phyloP scores from a whole-genome alignment of 306 rosid species.

The Mimosa pudica region DNA sequence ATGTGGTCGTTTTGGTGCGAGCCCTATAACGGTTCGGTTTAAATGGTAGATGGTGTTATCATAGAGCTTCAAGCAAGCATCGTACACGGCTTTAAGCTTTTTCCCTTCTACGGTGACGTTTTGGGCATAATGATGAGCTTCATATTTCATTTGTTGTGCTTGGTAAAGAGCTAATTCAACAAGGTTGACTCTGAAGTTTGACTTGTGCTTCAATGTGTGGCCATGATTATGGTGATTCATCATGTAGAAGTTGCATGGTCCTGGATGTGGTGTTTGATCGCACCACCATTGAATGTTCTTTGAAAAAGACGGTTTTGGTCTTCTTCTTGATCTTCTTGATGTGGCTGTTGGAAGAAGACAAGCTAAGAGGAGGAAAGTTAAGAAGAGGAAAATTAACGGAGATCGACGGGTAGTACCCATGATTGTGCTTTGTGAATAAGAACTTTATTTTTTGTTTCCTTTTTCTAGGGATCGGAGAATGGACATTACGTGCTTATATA shows the following conservation, averaged over 20 bases:
- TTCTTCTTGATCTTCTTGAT: slow-evolving; percentile 38
- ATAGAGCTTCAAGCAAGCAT: slow-evolving; percentile 68
- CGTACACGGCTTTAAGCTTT: slow-evolving; percentile 48
- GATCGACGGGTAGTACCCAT: slow-evolving; percentile 31
- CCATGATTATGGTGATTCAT: slow-evolving; percentile 41
- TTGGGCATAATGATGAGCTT: slow-evolving; percentile 23
- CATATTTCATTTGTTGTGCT: slow-evolving; percentile 35
- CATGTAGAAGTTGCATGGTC: slow-evolving; percentile 59
- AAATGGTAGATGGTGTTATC: slow-evolving; percentile 60
- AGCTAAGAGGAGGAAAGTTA: slow-evolving; percentile 34
- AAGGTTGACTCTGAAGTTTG: slow-evolving; percentile 51
- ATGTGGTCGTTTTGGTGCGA: neutral
- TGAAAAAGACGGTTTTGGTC: slow-evolving; percentile 23
- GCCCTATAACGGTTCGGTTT: slow-evolving; percentile 56
- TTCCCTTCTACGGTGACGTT: slow-evolving; percentile 14
- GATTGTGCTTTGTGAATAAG: slow-evolving; percentile 11
- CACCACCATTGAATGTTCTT: slow-evolving; percentile 69
- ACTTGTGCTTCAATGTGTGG: slow-evolving; percentile 40
- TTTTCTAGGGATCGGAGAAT: slow-evolving; percentile 33
- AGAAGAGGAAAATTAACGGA: slow-evolving; percentile 30
- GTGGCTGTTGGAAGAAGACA: slow-evolving; percentile 43
- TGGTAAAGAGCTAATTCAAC: slow-evolving; percentile 55
- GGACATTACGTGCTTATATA: slow-evolving; percentile 1
- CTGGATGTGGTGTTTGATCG: slow-evolving; percentile 76
- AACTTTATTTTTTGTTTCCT: slow-evolving; percentile 3